These are phyloP conservation scores for Fusarium subtropicale DNA, from an alignment of 2,329 filamentous ascomycete species.

Conservation along the genomic window DNA sequence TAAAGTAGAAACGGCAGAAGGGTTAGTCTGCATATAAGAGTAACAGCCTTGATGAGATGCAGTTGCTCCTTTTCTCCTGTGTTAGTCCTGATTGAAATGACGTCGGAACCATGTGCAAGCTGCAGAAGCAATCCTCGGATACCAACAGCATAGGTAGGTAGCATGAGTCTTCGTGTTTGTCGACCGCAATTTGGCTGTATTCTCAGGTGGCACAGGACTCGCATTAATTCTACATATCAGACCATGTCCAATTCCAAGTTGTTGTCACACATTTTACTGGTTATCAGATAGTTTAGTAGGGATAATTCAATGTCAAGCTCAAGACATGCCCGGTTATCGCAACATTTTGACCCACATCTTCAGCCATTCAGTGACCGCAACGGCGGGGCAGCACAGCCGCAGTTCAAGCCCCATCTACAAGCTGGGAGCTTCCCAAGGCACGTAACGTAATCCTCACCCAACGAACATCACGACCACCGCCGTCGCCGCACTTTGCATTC, in stretches of 20 bases:
- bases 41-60: not conserved
- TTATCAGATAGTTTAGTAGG: not conserved
- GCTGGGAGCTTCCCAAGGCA: slow-evolving; percentile 47
- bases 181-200: not conserved
- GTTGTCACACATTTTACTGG: not conserved
- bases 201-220: too few species aligned
- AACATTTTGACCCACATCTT: slow-evolving; percentile 14
- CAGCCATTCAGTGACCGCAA: slow-evolving; percentile 25
- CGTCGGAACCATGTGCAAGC: not conserved
- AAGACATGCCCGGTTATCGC: slow-evolving; percentile 21
- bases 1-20: not conserved
- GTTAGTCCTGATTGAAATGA: not conserved
- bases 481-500: slow-evolving; percentile 40
- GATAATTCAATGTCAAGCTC: not conserved
- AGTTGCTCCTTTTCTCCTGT: slow-evolving; percentile 1
- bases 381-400: slow-evolving; percentile 46
- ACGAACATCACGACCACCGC: slow-evolving; percentile 42
- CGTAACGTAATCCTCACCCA: slow-evolving; percentile 46
- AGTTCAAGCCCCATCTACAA: slow-evolving; percentile 43
- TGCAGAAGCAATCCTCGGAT: not conserved
- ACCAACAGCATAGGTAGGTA: not conserved
- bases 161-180: not conserved
- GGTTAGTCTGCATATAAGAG: not conserved
- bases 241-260: not conserved
- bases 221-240: not conserved